Evolutionary conservation across 257 asterid species (phyloP).

Genomic region (Penstemon davidsonii): DNA sequence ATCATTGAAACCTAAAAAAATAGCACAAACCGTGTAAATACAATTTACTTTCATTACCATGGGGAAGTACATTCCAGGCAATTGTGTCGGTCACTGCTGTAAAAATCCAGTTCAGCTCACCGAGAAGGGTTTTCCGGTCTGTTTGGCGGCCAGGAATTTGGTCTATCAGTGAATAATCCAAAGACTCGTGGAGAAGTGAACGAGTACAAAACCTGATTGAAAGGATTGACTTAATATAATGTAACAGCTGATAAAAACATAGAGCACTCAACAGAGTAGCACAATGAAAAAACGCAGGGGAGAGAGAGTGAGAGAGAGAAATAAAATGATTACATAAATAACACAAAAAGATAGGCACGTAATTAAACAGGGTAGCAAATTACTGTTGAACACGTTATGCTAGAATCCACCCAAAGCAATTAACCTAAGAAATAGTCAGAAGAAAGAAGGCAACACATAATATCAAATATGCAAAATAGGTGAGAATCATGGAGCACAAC

Average conservation of each 20-base stretch:
- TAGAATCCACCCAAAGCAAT: background rate
- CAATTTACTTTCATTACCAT: slow-evolving; percentile 50
- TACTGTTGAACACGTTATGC: too few relatives aligned
- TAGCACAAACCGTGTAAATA: background rate
- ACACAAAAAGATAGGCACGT: too few relatives aligned
- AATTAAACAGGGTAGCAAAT: too few relatives aligned
- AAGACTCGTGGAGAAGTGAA: slow-evolving; percentile 75
- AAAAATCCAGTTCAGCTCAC: slow-evolving; percentile 97
- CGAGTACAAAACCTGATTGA: slow-evolving; percentile 72
- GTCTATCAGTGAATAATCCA: slow-evolving; percentile 80
- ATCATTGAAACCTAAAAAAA: slow-evolving; percentile 9
- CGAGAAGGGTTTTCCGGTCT: slow-evolving; percentile 91
- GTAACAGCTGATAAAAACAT: slow-evolving; percentile 1
- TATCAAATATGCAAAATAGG: slow-evolving; percentile 1
- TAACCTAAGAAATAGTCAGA: slow-evolving; percentile 10
- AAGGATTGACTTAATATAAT: slow-evolving; percentile 18
- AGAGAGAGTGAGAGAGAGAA: too few relatives aligned
- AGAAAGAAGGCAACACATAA: slow-evolving; percentile 7
- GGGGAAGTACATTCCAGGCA: slow-evolving; percentile 98
- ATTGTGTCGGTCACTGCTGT: slow-evolving; percentile 95
- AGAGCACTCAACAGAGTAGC: background rate
- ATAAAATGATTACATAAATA: too few relatives aligned
- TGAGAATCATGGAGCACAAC: slow-evolving; percentile 4
- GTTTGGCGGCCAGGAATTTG: slow-evolving; percentile 96
- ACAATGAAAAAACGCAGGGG: background rate